Base-by-base conservation (phyloP, 768 basidiomycete species). In the Phaeotremella skinneri region DNA sequence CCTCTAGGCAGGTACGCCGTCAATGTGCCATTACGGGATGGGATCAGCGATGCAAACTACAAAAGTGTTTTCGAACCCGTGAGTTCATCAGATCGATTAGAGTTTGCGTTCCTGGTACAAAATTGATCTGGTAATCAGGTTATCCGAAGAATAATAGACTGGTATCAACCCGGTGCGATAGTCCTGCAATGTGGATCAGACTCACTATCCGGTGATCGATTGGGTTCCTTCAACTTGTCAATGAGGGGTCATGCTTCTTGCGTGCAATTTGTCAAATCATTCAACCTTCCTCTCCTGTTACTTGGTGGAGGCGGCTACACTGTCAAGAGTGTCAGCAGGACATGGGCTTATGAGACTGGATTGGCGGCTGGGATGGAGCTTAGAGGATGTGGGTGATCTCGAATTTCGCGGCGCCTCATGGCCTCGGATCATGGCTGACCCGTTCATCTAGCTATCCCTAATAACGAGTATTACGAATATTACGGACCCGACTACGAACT, bases 401-500 rank as follows among this genome's bases (percentile, higher is more conserved):
- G n/a, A n/a, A n/a, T 51, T 39, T 45, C 31, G 11, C 23, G 23
- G 21, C 32, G 25, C 16, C 16, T 45, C 45, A 34, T 37, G 26
- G 30, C 21, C n/a, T 26, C 29, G 25, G 23, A 1, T 13, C n/a
- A 4, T 25, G 17, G 7, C 42, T 54, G 52, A 51, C 21, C 31
- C 48, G 6, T 14, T 25, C 25, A 5, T 30, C n/a, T 69, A 93
- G 94, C 90, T 73, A 94, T 99, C 54, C 96, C 96, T 2, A 87
- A 93, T 63, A 99, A 98, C 71, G 96, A 99, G 79, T 99, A 98
- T 79, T 98, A 93, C 72, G 94, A 98, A 73, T 98, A 98, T 78
- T 98, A 97, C 76, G 96, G 96, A 0, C 96, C 96, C 2, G 91
- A 94, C 70, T 97, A 98, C 71, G 85, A 92, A 74, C 83, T 99